Evolutionary conservation across 352 stramenopile genomes (phyloP), one percentile per base, ranked within the genome.

Genomic region (Globisporangium abappressorium): DNA sequence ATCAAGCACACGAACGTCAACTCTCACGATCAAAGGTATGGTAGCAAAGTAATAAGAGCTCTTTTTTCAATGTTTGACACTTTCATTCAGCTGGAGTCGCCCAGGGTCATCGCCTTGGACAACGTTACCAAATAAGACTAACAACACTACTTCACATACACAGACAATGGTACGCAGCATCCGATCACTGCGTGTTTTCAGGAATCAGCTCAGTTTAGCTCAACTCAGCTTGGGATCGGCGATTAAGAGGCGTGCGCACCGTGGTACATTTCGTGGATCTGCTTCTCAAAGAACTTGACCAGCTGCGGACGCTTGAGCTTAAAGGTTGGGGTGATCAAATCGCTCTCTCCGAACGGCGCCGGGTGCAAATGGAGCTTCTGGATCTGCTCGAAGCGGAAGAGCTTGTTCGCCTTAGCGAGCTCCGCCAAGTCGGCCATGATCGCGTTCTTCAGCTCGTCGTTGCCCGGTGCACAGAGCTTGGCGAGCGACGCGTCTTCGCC

Each of bases 251-350:
- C 9, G 15, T 38, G 56, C 56, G 56, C 20, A 33, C 30, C 33
- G 33, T 61, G 56, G 79, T 98, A 98, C 74, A 98, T 81, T 0
- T 62, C 66, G 30, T 83, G 71, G 58, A 98, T 92, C 36, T 97
- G 62, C n/a, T 87, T 70, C 28, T 78, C 28, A 62, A 98, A 97
- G 26, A 76, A 78, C 64, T 97, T 85, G 36, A 96, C 83, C 12
- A 98, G 87, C 67, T 98, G 75, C 43, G 85, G 83, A 0, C 97
- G 80, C 79, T 98, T 99, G 72, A 98, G 85, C 71, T 99, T 99
- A 79, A 98, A 98, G 2, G 97, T 99, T 12, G 97, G 95, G n/a
- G 97, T 99, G 28, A 98, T 73, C 36, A 98, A 79, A 58, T 88
- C 85, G 75, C 98, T 98, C 46, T 98, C 94, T 1, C 78, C 90